Evolutionary conservation across 2,329 filamentous ascomycete species (phyloP).

Genomic region (Graphilbum ipis-grandicollis): DNA sequence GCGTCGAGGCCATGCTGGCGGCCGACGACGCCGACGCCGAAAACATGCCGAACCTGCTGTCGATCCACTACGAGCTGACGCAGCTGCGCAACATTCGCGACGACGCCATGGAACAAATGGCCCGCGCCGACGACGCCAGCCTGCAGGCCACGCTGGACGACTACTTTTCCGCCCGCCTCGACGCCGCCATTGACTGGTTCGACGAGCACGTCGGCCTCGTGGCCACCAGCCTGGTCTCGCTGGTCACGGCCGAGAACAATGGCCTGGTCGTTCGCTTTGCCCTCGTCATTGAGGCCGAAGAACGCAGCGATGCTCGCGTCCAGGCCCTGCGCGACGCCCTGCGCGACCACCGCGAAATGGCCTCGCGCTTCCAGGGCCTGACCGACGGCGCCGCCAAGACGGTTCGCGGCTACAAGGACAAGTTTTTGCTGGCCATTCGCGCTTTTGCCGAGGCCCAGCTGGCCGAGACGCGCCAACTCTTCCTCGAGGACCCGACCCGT

Average conservation of each 20-base stretch:
- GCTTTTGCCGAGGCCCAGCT: slow-evolving; percentile 60
- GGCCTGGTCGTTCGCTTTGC: slow-evolving; percentile 82
- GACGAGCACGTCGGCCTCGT: slow-evolving; percentile 84
- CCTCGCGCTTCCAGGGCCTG: slow-evolving; percentile 84
- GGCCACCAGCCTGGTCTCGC: slow-evolving; percentile 74
- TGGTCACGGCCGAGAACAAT: slow-evolving; percentile 75
- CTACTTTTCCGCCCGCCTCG: slow-evolving; percentile 73
- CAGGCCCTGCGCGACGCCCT: slow-evolving; percentile 85
- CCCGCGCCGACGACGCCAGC: slow-evolving; percentile 52
- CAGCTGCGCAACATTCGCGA: slow-evolving; percentile 86
- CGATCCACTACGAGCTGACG: slow-evolving; percentile 82
- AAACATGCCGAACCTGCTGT: slow-evolving; percentile 80
- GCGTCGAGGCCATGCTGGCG: slow-evolving; percentile 60
- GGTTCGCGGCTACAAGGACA: slow-evolving; percentile 89
- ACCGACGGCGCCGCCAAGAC: slow-evolving; percentile 85
- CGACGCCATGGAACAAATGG: slow-evolving; percentile 92
- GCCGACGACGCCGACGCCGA: slow-evolving; percentile 75
- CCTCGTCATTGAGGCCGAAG: slow-evolving; percentile 84
- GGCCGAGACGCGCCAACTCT: slow-evolving; percentile 51
- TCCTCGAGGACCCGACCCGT: slow-evolving; percentile 65
- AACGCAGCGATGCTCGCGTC: slow-evolving; percentile 88
- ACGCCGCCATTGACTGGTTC: slow-evolving; percentile 83
- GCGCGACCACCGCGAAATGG: slow-evolving; percentile 89
- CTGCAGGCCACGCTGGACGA: slow-evolving; percentile 73
- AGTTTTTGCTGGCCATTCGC: slow-evolving; percentile 70